Evolutionary conservation across 306 rosid genomes (phyloP).

Genomic region (Ochetophila trinervis): DNA sequence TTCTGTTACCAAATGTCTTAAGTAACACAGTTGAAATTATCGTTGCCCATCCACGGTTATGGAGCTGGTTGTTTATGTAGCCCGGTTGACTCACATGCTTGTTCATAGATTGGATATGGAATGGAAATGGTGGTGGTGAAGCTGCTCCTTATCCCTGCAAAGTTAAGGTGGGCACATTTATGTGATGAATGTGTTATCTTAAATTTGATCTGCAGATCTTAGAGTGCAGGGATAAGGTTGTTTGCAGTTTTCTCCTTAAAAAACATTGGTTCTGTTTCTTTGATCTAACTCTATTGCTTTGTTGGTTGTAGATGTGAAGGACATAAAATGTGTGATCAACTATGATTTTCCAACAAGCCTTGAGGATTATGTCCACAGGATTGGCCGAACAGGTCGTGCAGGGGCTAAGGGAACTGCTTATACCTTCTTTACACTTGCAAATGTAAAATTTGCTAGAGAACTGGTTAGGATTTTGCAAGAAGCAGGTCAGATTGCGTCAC

Average conservation of each 20-base stretch:
- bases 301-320: conserved; percentile 85
- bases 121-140: conserved; percentile 70
- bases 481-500: conserved; percentile 74
- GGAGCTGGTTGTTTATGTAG: conserved; percentile 91
- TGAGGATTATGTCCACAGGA: conserved; percentile 93
- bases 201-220: conserved; percentile 70
- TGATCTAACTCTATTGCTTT: conserved; percentile 19
- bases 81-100: conserved; percentile 97
- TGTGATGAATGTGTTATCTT: conserved; percentile 86
- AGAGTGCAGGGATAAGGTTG: conserved; percentile 89
- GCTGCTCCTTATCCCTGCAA: conserved; percentile 99
- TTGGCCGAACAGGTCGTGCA: conserved; percentile 98
- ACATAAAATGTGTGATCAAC: conserved; percentile 90
- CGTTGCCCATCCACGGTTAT: conserved; percentile 90
- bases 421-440: conserved; percentile 78
- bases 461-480: conserved; percentile 77
- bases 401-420: conserved; percentile 92
- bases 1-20: conserved; percentile 32
- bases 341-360: conserved; percentile 93
- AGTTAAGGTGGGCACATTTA: conserved; percentile 99
- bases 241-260: conserved; percentile 60
- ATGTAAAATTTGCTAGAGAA: conserved; percentile 66
- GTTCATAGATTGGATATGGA: conserved; percentile 60
- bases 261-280: conserved; percentile 2
- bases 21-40: conserved; percentile 41